Conservation (phyloP, 2,329 filamentous ascomycete genomes). For the Trichophyton simii region DNA sequence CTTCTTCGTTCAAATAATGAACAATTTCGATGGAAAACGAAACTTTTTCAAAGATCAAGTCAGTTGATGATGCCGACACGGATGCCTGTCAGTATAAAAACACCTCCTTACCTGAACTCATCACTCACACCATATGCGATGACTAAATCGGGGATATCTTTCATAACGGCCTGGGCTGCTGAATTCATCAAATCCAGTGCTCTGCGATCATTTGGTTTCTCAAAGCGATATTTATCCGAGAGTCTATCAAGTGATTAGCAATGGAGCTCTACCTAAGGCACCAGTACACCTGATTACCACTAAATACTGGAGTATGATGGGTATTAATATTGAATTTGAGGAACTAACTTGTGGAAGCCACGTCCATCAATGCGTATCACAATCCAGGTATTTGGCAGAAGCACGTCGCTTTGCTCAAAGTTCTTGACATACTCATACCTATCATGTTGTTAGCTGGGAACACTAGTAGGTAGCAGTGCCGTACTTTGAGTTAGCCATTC, state of each 20-base stretch:
- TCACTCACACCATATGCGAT: constrained; percentile 91
- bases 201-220: constrained; percentile 82
- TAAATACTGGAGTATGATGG: background rate
- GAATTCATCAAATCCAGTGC: constrained; percentile 91
- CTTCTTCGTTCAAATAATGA: constrained; percentile 73
- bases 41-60: constrained; percentile 40
- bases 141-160: constrained; percentile 69
- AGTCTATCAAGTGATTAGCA: constrained; percentile 43
- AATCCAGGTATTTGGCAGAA: constrained; percentile 90
- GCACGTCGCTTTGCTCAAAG: constrained; percentile 69
- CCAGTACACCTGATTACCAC: background rate
- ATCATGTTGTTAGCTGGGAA: background rate
- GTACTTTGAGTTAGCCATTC: constrained; percentile 32
- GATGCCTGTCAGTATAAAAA: constrained; percentile 1
- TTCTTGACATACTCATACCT: constrained; percentile 89
- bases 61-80: background rate
- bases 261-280: background rate
- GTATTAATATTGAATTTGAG: background rate
- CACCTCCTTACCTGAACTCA: constrained; percentile 51
- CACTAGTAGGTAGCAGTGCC: background rate
- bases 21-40: constrained; percentile 74
- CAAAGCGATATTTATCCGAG: constrained; percentile 68
- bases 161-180: constrained; percentile 72
- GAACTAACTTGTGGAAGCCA: constrained; percentile 73
- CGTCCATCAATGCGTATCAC: constrained; percentile 87